These are phyloP conservation scores for Dactylis glomerata DNA, from an alignment of 176 grass and related monocot genomes.

Conservation along the genomic window DNA sequence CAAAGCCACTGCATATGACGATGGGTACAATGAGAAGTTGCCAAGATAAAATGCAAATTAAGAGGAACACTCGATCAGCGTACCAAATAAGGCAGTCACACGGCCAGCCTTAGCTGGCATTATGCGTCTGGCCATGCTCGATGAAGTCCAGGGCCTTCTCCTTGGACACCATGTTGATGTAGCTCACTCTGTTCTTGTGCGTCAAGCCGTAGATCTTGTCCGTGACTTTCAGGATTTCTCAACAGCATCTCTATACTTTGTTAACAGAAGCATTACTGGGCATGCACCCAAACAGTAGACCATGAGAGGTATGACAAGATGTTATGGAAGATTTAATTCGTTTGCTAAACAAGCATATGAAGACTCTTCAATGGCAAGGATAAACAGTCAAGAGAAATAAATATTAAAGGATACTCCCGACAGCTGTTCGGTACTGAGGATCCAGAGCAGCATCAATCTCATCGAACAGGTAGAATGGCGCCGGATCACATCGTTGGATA, in stretches of 20 bases:
- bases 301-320: constrained; percentile 12
- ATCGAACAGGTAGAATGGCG: constrained; percentile 97
- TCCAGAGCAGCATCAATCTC: constrained; percentile 98
- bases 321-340: not conserved
- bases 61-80: not conserved
- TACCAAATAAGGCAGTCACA: not conserved
- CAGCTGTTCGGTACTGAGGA: constrained; percentile 89
- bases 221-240: constrained; percentile 65
- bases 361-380: too few species aligned
- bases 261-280: not conserved
- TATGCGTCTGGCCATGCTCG: constrained; percentile 88
- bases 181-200: constrained; percentile 90
- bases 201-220: constrained; percentile 96
- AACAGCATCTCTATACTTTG: not conserved
- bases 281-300: not conserved
- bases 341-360: not conserved
- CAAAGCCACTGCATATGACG: too few species aligned
- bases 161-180: constrained; percentile 78
- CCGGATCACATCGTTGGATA: constrained; percentile 96
- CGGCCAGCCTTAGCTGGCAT: constrained; percentile 55
- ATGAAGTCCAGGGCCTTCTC: constrained; percentile 94
- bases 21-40: too few species aligned
- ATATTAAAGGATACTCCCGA: constrained; percentile 87
- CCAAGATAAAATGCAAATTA: not conserved
- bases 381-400: not conserved